A percentile compares a stretch with the other conserved stretches of the same genome.
phyloP scores from a whole-genome alignment of 2,329 filamentous ascomycete species.

The Dryadomyces quercus-mongolicae region DNA sequence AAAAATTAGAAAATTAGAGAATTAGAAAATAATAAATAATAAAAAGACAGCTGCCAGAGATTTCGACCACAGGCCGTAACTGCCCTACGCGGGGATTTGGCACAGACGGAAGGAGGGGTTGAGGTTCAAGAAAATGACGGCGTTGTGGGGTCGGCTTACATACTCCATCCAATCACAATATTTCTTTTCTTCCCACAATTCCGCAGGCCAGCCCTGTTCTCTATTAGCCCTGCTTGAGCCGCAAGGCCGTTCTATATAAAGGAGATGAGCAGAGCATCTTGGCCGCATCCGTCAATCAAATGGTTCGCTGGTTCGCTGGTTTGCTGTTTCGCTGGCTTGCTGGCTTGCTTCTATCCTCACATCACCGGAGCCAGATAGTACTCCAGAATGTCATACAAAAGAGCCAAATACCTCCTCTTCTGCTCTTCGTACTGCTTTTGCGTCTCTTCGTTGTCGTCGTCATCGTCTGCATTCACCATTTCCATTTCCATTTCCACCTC shows the following conservation, averaged over 20 bases:
- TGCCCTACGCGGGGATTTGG: neutral
- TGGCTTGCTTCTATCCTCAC: slow-evolving; percentile 15
- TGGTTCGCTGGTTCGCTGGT: too few relatives aligned
- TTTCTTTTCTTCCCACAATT: neutral
- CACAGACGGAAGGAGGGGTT: neutral
- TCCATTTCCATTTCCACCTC: slow-evolving; percentile 13
- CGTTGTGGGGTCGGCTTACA: too few relatives aligned
- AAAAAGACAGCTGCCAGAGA: neutral
- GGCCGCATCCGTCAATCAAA: too few relatives aligned
- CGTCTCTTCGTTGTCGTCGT: slow-evolving; percentile 15
- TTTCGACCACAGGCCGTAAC: neutral
- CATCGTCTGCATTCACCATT: slow-evolving; percentile 13
- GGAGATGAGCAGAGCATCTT: too few relatives aligned
- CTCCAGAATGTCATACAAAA: slow-evolving; percentile 42
- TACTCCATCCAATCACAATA: neutral
- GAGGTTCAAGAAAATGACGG: neutral
- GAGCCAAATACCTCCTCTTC: slow-evolving; percentile 26
- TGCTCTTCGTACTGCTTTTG: slow-evolving; percentile 13
- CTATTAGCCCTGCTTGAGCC: neutral
- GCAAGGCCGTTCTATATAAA: neutral
- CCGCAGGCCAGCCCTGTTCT: neutral
- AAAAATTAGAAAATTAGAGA: neutral
- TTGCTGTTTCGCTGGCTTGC: neutral
- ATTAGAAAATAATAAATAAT: neutral
- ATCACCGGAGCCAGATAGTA: slow-evolving; percentile 39